Evolutionary conservation across 768 basidiomycete genomes (phyloP).

Genomic region (Xerocomus spinulosus): DNA sequence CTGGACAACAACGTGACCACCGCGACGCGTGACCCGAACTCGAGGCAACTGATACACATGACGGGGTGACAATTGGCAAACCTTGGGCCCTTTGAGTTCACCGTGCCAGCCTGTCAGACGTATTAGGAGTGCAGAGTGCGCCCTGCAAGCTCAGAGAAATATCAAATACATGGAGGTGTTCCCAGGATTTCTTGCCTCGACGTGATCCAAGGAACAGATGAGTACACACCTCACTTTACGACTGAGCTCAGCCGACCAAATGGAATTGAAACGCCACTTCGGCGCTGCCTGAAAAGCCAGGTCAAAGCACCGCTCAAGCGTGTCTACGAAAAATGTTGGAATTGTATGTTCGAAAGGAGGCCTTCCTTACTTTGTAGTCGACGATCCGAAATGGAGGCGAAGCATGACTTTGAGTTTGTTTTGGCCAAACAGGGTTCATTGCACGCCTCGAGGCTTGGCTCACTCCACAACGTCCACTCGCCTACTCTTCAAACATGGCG

Average conservation of each 20-base stretch:
- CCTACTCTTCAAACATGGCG: conserved; percentile 29
- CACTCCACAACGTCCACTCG: too few relatives aligned
- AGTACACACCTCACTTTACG: conserved; percentile 8
- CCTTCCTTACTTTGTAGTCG: too few relatives aligned
- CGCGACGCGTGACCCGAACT: conserved; percentile 10
- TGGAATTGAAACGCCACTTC: background rate
- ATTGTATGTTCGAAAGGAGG: background rate
- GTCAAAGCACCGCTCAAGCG: background rate
- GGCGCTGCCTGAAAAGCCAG: background rate
- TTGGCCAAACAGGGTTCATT: conserved; percentile 25
- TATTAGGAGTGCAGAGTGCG: conserved; percentile 13
- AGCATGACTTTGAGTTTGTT: conserved; percentile 18
- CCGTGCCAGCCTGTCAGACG: conserved; percentile 6
- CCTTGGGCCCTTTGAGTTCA: conserved; percentile 1
- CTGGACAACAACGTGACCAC: conserved; percentile 18
- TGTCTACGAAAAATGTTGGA: background rate
- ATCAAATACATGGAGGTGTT: conserved; percentile 16
- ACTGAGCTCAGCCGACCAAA: background rate
- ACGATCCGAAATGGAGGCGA: too few relatives aligned
- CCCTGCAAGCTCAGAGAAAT: conserved; percentile 11
- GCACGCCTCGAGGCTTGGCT: conserved; percentile 31
- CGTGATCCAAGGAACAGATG: conserved; percentile 11
- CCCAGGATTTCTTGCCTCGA: conserved; percentile 1
- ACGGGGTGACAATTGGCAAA: conserved; percentile 12
- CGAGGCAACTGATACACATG: conserved; percentile 17